Conservation (phyloP, 108 stramenopile species). For the Cyclotella baltica region DNA sequence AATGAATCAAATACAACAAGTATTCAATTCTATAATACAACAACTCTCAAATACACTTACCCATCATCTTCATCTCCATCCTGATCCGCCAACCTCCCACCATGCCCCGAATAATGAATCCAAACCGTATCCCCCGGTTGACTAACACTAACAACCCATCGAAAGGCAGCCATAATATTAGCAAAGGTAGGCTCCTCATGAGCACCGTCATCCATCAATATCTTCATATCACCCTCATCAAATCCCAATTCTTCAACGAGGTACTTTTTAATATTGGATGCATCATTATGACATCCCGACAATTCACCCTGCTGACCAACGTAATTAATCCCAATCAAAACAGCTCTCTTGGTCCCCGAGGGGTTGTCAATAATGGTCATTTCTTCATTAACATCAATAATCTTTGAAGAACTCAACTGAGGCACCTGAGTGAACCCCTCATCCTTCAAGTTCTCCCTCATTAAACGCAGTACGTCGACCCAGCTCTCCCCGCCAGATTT, state of each 20-base stretch:
- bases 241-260: constrained; percentile 53
- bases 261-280: constrained; percentile 61
- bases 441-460: constrained; percentile 62
- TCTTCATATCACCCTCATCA: constrained; percentile 18
- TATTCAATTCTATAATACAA: neutral
- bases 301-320: constrained; percentile 65
- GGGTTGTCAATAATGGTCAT: constrained; percentile 59
- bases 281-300: constrained; percentile 77
- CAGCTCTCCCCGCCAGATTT: constrained; percentile 55
- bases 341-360: constrained; percentile 59
- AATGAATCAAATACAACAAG: neutral
- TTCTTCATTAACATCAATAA: constrained; percentile 56
- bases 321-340: constrained; percentile 79
- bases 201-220: constrained; percentile 74
- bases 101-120: constrained; percentile 78
- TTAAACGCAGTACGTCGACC: constrained; percentile 70
- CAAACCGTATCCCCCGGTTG: constrained; percentile 73
- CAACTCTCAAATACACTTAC: too few relatives aligned
- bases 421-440: constrained; percentile 53
- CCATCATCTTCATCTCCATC: constrained; percentile 72
- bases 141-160: constrained; percentile 53
- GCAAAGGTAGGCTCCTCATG: constrained; percentile 62
- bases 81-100: constrained; percentile 63
- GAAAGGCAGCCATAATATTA: constrained; percentile 69
- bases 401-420: constrained; percentile 55